These are phyloP conservation scores for Lasiodiplodia hormozganensis DNA, from an alignment of 2,329 filamentous ascomycete species.

Conservation along the genomic window DNA sequence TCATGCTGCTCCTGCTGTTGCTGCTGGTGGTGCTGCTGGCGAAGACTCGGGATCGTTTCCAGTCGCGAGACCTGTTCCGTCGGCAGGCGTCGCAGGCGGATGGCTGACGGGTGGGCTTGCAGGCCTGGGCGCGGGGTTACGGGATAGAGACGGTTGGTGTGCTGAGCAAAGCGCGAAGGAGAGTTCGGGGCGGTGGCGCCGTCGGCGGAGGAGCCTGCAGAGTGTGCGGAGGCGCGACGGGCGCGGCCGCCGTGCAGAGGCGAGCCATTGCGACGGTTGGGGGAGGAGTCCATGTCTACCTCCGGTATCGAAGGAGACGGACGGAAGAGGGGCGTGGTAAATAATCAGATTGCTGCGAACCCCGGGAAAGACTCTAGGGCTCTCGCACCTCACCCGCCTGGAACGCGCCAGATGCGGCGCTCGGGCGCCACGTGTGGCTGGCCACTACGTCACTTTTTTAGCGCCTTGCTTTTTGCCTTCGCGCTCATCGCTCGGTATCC, in stretches of 20 bases:
- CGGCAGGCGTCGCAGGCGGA: constrained; percentile 25
- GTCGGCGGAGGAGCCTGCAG: constrained; percentile 6
- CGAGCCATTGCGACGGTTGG: constrained; percentile 16
- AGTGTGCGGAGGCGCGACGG: constrained; percentile 9
- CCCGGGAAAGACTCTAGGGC: constrained; percentile 8
- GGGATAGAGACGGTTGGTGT: constrained; percentile 16
- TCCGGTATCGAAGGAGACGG: constrained; percentile 1
- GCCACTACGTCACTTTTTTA: constrained; percentile 26
- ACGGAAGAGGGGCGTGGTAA: not conserved
- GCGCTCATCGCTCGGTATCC: not conserved
- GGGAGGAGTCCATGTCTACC: constrained; percentile 13
- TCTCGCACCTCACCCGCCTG: not conserved
- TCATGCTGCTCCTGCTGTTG: constrained; percentile 15
- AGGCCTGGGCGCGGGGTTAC: constrained; percentile 16
- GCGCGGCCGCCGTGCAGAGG: constrained; percentile 4
- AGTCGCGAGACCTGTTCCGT: not conserved
- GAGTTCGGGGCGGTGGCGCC: not conserved
- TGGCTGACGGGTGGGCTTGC: constrained; percentile 7
- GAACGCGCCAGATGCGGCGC: constrained; percentile 16
- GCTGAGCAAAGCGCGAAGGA: constrained; percentile 7
- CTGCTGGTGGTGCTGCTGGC: constrained; percentile 14
- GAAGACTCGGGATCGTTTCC: constrained; percentile 19
- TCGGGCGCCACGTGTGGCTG: constrained; percentile 23
- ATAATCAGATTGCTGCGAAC: constrained; percentile 6
- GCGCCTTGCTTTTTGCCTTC: constrained; percentile 2